Conservation (phyloP, 2,329 filamentous ascomycete genomes). For the Pseudogymnoascus sp. region DNA sequence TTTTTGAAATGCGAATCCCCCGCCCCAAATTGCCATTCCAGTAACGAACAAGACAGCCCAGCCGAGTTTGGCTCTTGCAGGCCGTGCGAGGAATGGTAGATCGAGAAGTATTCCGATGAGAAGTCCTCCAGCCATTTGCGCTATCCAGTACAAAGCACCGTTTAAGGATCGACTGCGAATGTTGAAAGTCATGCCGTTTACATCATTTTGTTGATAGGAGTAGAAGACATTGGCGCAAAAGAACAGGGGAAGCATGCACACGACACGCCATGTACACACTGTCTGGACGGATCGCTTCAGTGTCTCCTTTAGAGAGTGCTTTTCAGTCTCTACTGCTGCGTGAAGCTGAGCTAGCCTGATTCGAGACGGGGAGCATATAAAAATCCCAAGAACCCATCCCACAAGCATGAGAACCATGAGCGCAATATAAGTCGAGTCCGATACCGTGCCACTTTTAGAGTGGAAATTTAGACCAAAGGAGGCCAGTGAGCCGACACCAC, state of each 20-base stretch:
- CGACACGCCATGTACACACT: constrained; percentile 39
- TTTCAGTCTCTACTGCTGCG: constrained; percentile 31
- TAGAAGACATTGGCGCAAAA: constrained; percentile 74
- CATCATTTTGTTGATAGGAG: constrained; percentile 67
- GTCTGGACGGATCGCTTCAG: constrained; percentile 60
- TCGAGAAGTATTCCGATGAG: constrained; percentile 68
- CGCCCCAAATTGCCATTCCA: constrained; percentile 75
- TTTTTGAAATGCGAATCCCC: constrained; percentile 64
- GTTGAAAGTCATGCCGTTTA: constrained; percentile 64
- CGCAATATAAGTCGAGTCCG: constrained; percentile 42
- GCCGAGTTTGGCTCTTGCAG: constrained; percentile 55
- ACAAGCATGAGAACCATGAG: constrained; percentile 38
- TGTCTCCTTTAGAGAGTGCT: constrained; percentile 60
- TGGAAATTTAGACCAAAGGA: constrained; percentile 37
- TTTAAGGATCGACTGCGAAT: constrained; percentile 69
- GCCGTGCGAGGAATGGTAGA: constrained; percentile 47
- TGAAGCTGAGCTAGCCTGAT: constrained; percentile 53
- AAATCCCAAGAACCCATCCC: constrained; percentile 48
- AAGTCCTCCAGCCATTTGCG: constrained; percentile 69
- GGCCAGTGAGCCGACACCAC: constrained; percentile 35
- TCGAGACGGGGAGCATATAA: constrained; percentile 63
- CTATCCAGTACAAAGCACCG: constrained; percentile 67
- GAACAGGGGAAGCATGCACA: constrained; percentile 75
- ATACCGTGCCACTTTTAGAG: constrained; percentile 35
- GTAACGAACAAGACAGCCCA: constrained; percentile 54